Base-by-base conservation (phyloP, 2,329 filamentous ascomycete genomes). In the Penicillium brasilianum region DNA sequence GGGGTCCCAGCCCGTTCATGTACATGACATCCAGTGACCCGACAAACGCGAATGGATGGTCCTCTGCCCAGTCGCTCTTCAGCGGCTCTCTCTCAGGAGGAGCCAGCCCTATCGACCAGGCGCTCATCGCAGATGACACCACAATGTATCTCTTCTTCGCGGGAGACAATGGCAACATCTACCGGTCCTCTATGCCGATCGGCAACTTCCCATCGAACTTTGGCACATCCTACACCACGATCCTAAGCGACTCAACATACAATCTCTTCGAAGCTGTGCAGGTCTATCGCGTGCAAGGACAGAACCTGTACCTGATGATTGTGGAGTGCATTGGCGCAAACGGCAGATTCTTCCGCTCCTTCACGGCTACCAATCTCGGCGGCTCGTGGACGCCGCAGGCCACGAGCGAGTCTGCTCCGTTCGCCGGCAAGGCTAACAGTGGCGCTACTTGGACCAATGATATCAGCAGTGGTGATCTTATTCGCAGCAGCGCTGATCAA, bases 81-180 rank as follows among this genome's bases (percentile, higher is more conserved):
- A 76, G 80, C 0, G 86, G 87, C 13, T 79, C 71, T 20, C 85
- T 89, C 41, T 22, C 65, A n/a, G n/a, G n/a, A 67, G 79, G 69
- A 58, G 83, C 83, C 73, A 87, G 85, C 0, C 70, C 78, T 11
- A 89, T 90, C 62, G 87, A 90, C 72, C 86, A 88, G 75, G 85
- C 86, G 0, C 65, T 89, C 58, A 89, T 90, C 64, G 86, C 84
- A 43, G 88, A 90, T 72, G 75, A 74, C 70, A 74, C 71, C 7
- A 83, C 84, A 75, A 88, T 89, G 85, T 89, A 89, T 67, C 78
- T 90, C 4, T 90, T 90, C 82, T 90, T 89, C 66, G 81, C 82
- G 0, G 88, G 86, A 8, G 88, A 90, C 75, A 88, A 90, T 64
- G 88, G 88, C 72, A 83, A 82, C 49, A 87, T 90, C 70, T 90